Conservation (phyloP, 257 asterid genomes). For the Ophiorrhiza pumila region DNA sequence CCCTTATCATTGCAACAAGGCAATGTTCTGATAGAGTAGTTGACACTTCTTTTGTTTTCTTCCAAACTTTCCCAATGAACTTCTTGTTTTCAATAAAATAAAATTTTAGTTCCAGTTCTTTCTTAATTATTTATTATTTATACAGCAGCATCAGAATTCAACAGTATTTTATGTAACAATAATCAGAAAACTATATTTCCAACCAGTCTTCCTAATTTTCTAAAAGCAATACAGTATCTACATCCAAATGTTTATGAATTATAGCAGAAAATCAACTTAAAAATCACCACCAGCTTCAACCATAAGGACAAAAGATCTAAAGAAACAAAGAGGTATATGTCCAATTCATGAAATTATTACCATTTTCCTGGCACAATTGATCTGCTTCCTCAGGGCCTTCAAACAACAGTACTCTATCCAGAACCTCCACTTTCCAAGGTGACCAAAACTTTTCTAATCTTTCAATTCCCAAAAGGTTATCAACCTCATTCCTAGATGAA, state of each 20-base stretch:
- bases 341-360: slow-evolving; percentile 36
- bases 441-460: slow-evolving; percentile 43
- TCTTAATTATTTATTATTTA: not conserved
- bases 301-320: not conserved
- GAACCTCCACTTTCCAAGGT: slow-evolving; percentile 87
- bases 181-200: not conserved
- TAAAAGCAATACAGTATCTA: not conserved
- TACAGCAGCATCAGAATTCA: not conserved
- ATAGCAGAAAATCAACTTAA: not conserved
- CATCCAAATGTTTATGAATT: not conserved
- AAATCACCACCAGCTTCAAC: not conserved
- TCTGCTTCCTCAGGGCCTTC: slow-evolving; percentile 92
- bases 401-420: slow-evolving; percentile 73
- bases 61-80: not conserved
- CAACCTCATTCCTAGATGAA: slow-evolving; percentile 32
- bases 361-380: slow-evolving; percentile 75
- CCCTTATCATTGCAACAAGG: not conserved
- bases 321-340: not conserved
- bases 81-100: not conserved
- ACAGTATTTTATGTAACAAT: no score
- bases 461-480: slow-evolving; percentile 39
- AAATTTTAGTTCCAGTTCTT: not conserved
- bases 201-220: not conserved
- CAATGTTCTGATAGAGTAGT: not conserved
- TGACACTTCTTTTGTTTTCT: not conserved